These are phyloP conservation scores for Ustilago cynodontis DNA, from an alignment of 1,284 basidiomycete genomes.

Conservation along the genomic window DNA sequence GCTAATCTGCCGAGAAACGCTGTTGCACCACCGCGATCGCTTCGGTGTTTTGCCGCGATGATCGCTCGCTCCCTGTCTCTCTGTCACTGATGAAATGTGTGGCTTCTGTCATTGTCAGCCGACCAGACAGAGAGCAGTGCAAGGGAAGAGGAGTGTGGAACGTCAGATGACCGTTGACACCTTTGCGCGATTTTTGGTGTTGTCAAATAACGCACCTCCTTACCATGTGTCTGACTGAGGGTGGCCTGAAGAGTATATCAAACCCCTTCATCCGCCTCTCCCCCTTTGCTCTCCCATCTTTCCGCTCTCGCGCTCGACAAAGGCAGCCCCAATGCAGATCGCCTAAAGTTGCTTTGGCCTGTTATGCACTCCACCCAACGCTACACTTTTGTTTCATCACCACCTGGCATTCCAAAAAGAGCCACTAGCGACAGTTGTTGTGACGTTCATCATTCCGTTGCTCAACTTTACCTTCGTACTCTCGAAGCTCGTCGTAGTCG, in stretches of 20 bases:
- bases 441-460: constrained; percentile 40
- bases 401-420: not conserved
- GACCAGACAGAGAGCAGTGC: too few species aligned
- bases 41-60: constrained; percentile 2
- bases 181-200: constrained; percentile 5
- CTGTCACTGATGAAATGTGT: too few species aligned
- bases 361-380: constrained; percentile 5
- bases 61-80: too few species aligned
- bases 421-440: constrained; percentile 29
- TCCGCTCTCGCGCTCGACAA: not conserved
- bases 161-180: not conserved
- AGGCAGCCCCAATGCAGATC: not conserved
- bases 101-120: too few species aligned
- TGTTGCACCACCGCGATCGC: not conserved
- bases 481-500: not conserved
- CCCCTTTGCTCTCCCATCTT: too few species aligned
- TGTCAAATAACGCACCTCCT: not conserved
- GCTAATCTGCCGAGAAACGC: not conserved
- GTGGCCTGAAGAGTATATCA: constrained; percentile 8
- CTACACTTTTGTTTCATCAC: constrained; percentile 7
- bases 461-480: constrained; percentile 34
- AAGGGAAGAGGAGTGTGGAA: not conserved
- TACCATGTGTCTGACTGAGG: not conserved
- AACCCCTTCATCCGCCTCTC: not conserved
- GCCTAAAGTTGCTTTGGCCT: not conserved